A percentile compares a stretch with the other conserved stretches of the same genome.
Conservation (phyloP, 2,329 filamentous ascomycete genomes). For the Cladosporium sp. region DNA sequence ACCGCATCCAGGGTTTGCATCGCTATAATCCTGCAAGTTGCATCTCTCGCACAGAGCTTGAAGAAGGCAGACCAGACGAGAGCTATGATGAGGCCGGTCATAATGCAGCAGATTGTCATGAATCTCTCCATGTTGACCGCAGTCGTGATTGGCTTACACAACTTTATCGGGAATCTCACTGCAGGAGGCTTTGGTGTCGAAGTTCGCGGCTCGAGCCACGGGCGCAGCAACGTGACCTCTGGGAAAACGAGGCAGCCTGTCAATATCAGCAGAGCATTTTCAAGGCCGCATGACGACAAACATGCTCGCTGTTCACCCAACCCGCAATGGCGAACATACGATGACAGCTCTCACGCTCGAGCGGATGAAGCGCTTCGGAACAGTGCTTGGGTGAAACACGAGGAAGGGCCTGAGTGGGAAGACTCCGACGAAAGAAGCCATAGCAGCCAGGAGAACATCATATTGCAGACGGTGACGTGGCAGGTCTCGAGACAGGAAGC, state of each 20-base stretch:
- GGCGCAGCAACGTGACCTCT: not conserved
- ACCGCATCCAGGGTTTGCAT: not conserved
- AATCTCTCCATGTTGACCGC: not conserved
- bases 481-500: constrained; percentile 13
- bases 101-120: constrained; percentile 6
- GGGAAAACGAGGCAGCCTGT: not conserved
- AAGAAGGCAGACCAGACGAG: not conserved
- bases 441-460: constrained; percentile 10
- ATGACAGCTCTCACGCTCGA: not conserved
- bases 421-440: not conserved
- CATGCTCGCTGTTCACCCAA: not conserved
- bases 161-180: constrained; percentile 1
- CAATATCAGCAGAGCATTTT: not conserved
- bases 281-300: not conserved
- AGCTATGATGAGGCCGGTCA: constrained; percentile 4
- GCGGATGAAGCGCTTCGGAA: not conserved
- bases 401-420: not conserved
- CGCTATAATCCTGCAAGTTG: not conserved
- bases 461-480: constrained; percentile 18
- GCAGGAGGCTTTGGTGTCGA: constrained; percentile 5
- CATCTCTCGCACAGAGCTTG: not conserved
- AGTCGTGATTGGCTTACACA: not conserved
- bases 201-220: constrained; percentile 3
- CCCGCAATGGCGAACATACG: not conserved
- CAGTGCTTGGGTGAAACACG: not conserved